Conservation (phyloP, 2,329 filamentous ascomycete genomes). For the Phaeomoniella chlamydospora region DNA sequence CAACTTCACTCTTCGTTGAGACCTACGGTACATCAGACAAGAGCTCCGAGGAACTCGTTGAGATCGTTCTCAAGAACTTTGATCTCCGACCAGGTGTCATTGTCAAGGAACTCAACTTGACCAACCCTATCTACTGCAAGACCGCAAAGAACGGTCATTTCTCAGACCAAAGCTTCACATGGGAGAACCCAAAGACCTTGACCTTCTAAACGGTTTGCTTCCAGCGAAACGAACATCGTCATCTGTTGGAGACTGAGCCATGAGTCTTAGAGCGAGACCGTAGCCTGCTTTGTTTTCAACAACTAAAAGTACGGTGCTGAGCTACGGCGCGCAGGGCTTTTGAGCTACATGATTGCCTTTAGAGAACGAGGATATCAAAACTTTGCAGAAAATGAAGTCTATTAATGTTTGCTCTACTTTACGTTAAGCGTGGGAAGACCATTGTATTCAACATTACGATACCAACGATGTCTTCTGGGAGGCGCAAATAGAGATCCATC, state of each 20-base stretch:
- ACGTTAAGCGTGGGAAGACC: background rate
- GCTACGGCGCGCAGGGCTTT: background rate
- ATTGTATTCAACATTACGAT: conserved; percentile 1
- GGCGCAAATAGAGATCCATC: background rate
- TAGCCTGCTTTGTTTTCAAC: conserved; percentile 32
- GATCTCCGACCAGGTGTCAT: conserved; percentile 97
- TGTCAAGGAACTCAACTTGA: conserved; percentile 89
- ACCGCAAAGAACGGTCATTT: conserved; percentile 99
- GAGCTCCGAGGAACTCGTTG: conserved; percentile 80
- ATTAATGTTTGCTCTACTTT: background rate
- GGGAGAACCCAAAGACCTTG: conserved; percentile 95
- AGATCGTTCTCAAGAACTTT: conserved; percentile 93
- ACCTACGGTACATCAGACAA: conserved; percentile 88
- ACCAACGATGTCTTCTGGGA: background rate
- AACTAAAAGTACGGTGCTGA: conserved; percentile 26
- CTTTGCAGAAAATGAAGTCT: too few relatives aligned
- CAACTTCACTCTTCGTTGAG: conserved; percentile 94
- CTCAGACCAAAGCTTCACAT: conserved; percentile 93
- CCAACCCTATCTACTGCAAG: conserved; percentile 93
- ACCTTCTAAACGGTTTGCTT: conserved; percentile 53
- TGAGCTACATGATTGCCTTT: background rate
- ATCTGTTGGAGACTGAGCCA: conserved; percentile 7
- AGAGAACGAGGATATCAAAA: background rate
- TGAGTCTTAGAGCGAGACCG: conserved; percentile 4
- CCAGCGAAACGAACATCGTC: conserved; percentile 6